Evolutionary conservation across 1,284 basidiomycete species (phyloP), one percentile per base, ranked within the genome.

Genomic region (Boletus sp.): DNA sequence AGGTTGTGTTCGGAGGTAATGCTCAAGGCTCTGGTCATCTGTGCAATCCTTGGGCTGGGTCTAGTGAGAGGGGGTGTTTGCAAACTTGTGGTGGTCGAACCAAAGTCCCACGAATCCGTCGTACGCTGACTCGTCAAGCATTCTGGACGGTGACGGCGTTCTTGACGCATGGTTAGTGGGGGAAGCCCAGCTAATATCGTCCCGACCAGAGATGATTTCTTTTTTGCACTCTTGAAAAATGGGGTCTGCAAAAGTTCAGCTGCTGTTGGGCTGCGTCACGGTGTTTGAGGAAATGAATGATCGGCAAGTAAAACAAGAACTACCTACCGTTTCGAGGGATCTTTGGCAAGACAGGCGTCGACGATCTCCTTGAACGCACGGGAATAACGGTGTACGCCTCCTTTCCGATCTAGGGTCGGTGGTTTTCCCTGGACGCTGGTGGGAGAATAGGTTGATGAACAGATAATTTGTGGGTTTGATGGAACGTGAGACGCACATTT

Each of bases 331-430:
- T 84, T 83, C 15, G 82, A 77, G 4, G 94, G 92, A 67, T 95
- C 90, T 73, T 95, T 95, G 53, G 81, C 79, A 45, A 96, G 79
- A 71, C 93, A 96, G n/a, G 80, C 80, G 49, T 89, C 85, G 6
- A 95, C 81, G 53, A 94, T 80, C 58, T 94, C 91, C 63, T 91
- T 88, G 74, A 96, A 92, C 1, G 84, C 82, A 58, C 85, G 85
- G 13, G 90, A 90, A 72, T 94, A 96, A 65, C 85, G 89, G 73
- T 88, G 79, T n/a, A 80, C 77, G 12, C 89, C 89, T 27, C 84
- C 84, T 51, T 85, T 80, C 13, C 89, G 81, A 66, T 92, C 84
- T 41, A 96, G 77, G 15, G 82, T 84, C 0, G 94, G 94, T 9
- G 90, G 80, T 3, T 78, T 85, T 55, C 88, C 85, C 65, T 86